Evolutionary conservation across 345 rosid genomes (phyloP).

Genomic region (Citrus unshiu): DNA sequence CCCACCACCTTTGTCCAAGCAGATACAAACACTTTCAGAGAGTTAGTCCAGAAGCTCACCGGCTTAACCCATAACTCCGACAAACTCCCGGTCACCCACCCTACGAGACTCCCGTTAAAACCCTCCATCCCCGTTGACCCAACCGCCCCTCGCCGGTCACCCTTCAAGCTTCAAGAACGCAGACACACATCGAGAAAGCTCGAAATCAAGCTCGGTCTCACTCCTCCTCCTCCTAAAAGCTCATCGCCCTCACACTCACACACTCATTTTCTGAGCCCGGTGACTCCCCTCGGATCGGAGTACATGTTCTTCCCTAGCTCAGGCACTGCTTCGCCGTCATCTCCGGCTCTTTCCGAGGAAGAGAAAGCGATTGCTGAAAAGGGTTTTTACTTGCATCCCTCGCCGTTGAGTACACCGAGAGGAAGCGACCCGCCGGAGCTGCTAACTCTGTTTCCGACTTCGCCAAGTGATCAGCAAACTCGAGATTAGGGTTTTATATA

Average conservation of each 20-base stretch:
- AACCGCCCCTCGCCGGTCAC: conserved; percentile 32
- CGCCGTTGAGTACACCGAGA: conserved; percentile 25
- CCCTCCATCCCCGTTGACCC: conserved; percentile 18
- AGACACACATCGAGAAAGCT: conserved; percentile 38
- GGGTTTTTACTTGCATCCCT: conserved; percentile 35
- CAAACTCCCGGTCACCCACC: conserved; percentile 18
- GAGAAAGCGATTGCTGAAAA: conserved; percentile 31
- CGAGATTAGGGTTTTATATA: conserved; percentile 14
- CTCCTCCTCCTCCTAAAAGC: background rate
- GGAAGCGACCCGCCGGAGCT: conserved; percentile 29
- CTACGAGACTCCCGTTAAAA: conserved; percentile 18
- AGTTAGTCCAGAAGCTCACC: conserved; percentile 46
- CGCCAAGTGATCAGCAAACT: conserved; percentile 10
- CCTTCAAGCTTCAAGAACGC: conserved; percentile 54
- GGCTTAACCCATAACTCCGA: conserved; percentile 27
- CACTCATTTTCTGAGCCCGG: conserved; percentile 28
- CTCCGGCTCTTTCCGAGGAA: conserved; percentile 31
- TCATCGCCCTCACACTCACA: background rate
- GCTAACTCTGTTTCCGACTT: conserved; percentile 29
- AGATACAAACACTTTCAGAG: conserved; percentile 39
- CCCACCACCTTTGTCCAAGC: conserved; percentile 48
- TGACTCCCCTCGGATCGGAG: conserved; percentile 36
- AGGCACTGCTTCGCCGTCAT: conserved; percentile 28
- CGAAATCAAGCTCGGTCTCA: conserved; percentile 36
- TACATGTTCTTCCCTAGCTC: conserved; percentile 26